phyloP scores from a whole-genome alignment of 495 filamentous ascomycete species.

The Xanthoparmelia taractica region DNA sequence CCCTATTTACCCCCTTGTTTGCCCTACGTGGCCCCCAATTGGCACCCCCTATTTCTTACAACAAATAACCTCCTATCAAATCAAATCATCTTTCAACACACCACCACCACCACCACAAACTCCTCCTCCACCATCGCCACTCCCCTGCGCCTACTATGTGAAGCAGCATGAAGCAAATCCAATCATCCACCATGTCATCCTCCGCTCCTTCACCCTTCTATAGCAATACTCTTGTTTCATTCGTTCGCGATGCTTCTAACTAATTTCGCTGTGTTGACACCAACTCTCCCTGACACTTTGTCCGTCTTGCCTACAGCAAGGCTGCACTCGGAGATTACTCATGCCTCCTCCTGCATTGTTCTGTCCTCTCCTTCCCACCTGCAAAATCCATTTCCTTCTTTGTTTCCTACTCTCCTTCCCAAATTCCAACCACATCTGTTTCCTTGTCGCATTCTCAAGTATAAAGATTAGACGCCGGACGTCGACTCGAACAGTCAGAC shows the following conservation, averaged over 20 bases:
- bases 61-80: too few species aligned
- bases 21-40: too few species aligned
- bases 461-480: not conserved
- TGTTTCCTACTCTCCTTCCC: not conserved
- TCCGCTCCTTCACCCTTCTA: not conserved
- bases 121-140: not conserved
- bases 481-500: not conserved
- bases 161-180: too few species aligned
- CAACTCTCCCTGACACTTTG: too few species aligned
- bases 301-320: too few species aligned
- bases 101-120: too few species aligned
- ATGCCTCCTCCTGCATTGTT: not conserved
- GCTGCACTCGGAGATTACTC: too few species aligned
- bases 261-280: not conserved
- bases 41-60: too few species aligned
- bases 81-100: too few species aligned
- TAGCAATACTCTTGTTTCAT: not conserved
- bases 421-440: not conserved
- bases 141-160: too few species aligned
- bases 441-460: not conserved
- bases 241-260: not conserved
- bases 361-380: not conserved
- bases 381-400: not conserved
- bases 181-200: not conserved
- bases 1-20: too few species aligned